These are phyloP conservation scores for Flaveria robusta DNA, from an alignment of 129 eudicot genomes.

Conservation along the genomic window DNA sequence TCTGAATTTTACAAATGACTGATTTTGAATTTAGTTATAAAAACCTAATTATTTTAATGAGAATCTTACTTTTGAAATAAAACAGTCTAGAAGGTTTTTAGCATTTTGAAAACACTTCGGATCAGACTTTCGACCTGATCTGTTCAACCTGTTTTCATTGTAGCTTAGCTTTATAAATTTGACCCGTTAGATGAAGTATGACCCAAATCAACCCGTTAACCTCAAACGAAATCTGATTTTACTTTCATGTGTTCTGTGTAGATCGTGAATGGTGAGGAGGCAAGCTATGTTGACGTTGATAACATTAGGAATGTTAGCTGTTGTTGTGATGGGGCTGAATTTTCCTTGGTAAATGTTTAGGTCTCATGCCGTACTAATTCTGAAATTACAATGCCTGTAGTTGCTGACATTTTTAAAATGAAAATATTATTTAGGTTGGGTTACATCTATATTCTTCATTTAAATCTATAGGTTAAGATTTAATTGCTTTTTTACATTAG, in stretches of 20 bases:
- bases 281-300: conserved; percentile 20
- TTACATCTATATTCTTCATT: not conserved
- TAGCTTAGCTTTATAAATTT: not conserved
- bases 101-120: not conserved
- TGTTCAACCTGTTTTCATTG: not conserved
- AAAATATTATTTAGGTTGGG: conserved; percentile 4
- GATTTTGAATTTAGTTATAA: not conserved
- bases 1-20: not conserved
- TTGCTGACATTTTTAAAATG: not conserved
- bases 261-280: conserved; percentile 24
- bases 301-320: not conserved
- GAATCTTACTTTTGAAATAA: not conserved
- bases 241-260: conserved; percentile 18
- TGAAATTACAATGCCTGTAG: not conserved
- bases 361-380: conserved; percentile 6
- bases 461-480: too few species aligned
- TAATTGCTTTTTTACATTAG: not conserved
- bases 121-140: not conserved
- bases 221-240: conserved; percentile 6
- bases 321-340: not conserved
- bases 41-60: not conserved
- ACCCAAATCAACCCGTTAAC: not conserved
- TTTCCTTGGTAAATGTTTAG: not conserved
- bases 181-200: not conserved
- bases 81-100: not conserved